A percentile compares a stretch with the other conserved stretches of the same genome.
These are phyloP conservation scores for Thielaviopsis musarum DNA, from an alignment of 2,329 filamentous ascomycete species.

Conservation along the genomic window DNA sequence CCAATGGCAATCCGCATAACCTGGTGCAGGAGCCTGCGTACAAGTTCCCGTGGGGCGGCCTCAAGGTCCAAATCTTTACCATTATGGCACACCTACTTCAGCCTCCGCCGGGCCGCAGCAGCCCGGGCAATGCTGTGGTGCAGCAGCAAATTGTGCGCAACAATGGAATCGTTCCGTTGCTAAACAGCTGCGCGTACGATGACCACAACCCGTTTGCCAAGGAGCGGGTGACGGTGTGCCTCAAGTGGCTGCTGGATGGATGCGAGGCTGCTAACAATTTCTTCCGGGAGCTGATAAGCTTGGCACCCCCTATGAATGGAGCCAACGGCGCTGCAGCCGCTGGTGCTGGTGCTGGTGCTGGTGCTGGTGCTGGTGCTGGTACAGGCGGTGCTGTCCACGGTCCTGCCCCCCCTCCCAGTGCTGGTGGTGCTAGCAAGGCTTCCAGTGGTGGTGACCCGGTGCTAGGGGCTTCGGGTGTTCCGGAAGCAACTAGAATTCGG, in stretches of 20 bases:
- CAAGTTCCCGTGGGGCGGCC: conserved; percentile 50
- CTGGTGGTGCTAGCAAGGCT: conserved; percentile 18
- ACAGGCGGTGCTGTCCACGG: not conserved
- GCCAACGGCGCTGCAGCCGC: not conserved
- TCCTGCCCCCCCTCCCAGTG: conserved; percentile 13
- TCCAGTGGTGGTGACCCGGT: conserved; percentile 22
- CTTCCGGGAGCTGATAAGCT: conserved; percentile 44
- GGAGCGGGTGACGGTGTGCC: conserved; percentile 73
- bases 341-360: not conserved
- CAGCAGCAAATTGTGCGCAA: conserved; percentile 76
- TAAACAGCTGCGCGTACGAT: conserved; percentile 82
- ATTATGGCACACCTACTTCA: conserved; percentile 81
- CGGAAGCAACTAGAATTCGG: conserved; percentile 20
- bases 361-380: not conserved
- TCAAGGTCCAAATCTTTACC: conserved; percentile 84
- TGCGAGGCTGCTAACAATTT: conserved; percentile 57
- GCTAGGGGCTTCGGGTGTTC: not conserved
- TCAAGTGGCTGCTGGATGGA: conserved; percentile 69
- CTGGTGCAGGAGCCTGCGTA: conserved; percentile 45
- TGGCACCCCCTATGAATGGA: conserved; percentile 19
- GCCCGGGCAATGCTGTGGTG: conserved; percentile 53
- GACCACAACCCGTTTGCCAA: conserved; percentile 89
- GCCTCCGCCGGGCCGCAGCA: conserved; percentile 48
- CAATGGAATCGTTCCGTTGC: conserved; percentile 70
- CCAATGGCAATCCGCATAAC: conserved; percentile 14